Percentiles rank a stretch among this genome's conserved stretches.
Evolutionary conservation across 2,329 filamentous ascomycete species (phyloP).

Genomic region (Onygena corvina): DNA sequence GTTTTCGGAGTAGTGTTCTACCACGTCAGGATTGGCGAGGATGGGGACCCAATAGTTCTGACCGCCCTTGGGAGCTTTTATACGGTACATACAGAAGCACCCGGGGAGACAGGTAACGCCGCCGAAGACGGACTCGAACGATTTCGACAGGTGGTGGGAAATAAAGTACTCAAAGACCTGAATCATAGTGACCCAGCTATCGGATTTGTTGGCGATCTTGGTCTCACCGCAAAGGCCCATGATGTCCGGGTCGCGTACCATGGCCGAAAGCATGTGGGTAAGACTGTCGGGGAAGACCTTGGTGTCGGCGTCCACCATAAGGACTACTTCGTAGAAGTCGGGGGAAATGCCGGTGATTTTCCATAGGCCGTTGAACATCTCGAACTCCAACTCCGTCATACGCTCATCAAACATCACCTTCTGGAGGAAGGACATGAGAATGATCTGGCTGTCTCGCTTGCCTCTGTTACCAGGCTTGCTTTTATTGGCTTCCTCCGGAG

Average conservation of each 20-base stretch:
- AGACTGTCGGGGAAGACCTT: constrained; percentile 98
- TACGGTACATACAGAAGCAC: constrained; percentile 99
- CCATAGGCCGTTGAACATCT: constrained; percentile 99
- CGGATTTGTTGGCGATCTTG: constrained; percentile 97
- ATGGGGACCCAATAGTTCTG: constrained; percentile 99
- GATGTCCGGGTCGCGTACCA: constrained; percentile 98
- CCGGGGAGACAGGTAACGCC: constrained; percentile 97
- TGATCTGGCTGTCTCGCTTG: constrained; percentile 97
- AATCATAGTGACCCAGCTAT: constrained; percentile 92
- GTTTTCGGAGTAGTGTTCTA: constrained; percentile 98
- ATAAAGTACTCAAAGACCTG: constrained; percentile 99
- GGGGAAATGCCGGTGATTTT: constrained; percentile 97
- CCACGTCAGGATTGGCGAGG: constrained; percentile 92
- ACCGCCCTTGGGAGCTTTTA: constrained; percentile 95
- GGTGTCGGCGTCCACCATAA: constrained; percentile 98
- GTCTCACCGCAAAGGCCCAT: constrained; percentile 99
- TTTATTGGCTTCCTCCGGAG: constrained; percentile 66
- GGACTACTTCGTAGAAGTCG: constrained; percentile 92
- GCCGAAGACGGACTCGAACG: constrained; percentile 96
- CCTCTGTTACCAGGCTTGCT: constrained; percentile 92
- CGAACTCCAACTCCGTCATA: constrained; percentile 98
- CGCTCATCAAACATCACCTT: constrained; percentile 99
- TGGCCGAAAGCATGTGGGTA: constrained; percentile 97
- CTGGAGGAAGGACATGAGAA: constrained; percentile 97
- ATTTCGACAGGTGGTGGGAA: constrained; percentile 91